Evolutionary conservation across 2,329 filamentous ascomycete genomes (phyloP).

Genomic region (Ophiostoma tasmaniense): DNA sequence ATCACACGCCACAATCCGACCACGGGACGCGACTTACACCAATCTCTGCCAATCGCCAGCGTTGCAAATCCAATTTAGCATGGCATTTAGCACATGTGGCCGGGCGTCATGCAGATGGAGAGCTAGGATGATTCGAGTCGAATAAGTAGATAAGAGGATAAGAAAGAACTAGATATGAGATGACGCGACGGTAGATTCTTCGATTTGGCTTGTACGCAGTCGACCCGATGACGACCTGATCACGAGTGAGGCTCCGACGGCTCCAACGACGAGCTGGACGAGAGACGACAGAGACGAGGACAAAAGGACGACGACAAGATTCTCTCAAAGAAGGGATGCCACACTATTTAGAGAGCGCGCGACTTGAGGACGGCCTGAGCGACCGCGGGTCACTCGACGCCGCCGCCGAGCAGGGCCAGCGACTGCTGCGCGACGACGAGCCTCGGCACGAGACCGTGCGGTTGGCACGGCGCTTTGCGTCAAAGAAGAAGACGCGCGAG

Average conservation of each 20-base stretch:
- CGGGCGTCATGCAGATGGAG: not conserved
- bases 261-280: not conserved
- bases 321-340: not conserved
- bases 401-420: not conserved
- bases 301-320: not conserved
- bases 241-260: not conserved
- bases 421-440: not conserved
- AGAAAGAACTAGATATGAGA: not conserved
- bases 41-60: not conserved
- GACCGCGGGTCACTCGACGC: not conserved
- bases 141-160: not conserved
- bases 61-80: not conserved
- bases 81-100: not conserved
- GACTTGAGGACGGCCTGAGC: not conserved
- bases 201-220: not conserved
- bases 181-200: not conserved
- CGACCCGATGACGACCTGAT: not conserved
- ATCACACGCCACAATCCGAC: not conserved
- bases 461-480: not conserved
- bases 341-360: constrained; percentile 1
- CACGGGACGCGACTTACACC: not conserved
- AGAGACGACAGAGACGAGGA: not conserved
- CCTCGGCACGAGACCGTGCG: not conserved
- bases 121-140: not conserved
- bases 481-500: not conserved